Base-by-base conservation (phyloP, 768 basidiomycete genomes). In the Crucibulum laeve region DNA sequence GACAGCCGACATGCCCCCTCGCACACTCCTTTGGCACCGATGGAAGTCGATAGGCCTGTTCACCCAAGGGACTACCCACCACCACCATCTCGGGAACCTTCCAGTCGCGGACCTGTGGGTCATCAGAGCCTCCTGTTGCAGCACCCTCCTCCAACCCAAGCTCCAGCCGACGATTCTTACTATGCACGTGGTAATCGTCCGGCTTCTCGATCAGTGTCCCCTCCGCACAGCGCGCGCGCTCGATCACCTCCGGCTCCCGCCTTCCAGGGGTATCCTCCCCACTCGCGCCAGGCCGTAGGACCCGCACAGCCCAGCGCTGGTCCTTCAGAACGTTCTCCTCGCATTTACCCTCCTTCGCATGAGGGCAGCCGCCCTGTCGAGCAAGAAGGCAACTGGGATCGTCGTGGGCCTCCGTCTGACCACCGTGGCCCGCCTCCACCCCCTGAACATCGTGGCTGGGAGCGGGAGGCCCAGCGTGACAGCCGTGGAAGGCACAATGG, bases 1-100 rank as follows among this genome's bases (percentile, higher is more conserved):
- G 89, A 91, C 53, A 70, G 69, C 5, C 76, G 84, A n/a, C 85
- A 87, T 42, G 57, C 70, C 0, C 76, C 77, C 6, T 76, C 79
- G 3, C 85, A 87, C 48, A 78, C 84, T 0, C 83, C 77, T 2
- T 69, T 91, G 18, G 88, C 87, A 4, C 87, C 88, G 0, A 91
- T 91, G 88, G 79, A 80, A 11, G 73, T 85, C 5, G 83, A 86
- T 42, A 71, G 79, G 4, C 77, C 77, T 18, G 68, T 68, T 46
- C 64, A 71, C 45, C 78, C 52, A 28, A 74, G 83, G 15, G 82
- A 85, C 43, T 80, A 79, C 51, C 70, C 74, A 21, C 63, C 71
- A n/a, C 51, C 66, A 38, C 74, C 77, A 18, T 34, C 32, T 5
- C 28, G 42, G 5, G 33, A 36, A 8, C 77, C 80, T 0, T 56